These are phyloP conservation scores for Globisporangium orthogonon DNA, from an alignment of 352 stramenopile species.

Conservation along the genomic window DNA sequence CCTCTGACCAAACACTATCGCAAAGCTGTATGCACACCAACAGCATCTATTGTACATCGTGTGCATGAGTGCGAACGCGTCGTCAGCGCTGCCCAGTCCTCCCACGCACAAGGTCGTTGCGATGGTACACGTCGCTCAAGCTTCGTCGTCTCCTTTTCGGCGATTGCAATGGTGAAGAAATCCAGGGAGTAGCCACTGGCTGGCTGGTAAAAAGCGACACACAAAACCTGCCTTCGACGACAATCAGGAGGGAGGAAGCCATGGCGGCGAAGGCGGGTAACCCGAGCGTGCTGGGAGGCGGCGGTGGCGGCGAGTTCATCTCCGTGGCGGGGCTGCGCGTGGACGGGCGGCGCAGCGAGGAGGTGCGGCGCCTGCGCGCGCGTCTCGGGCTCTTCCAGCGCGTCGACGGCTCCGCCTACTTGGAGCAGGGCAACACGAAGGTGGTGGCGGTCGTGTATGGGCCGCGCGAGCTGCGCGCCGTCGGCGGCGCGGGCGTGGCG, in stretches of 20 bases:
- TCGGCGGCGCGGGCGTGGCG: conserved; percentile 15
- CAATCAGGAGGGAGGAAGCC: neutral
- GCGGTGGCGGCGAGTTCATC: conserved; percentile 68
- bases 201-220: conserved; percentile 2
- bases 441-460: conserved; percentile 86
- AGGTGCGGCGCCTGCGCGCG: conserved; percentile 79
- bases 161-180: neutral
- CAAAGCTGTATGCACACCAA: no score
- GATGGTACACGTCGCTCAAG: no score
- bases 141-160: no score
- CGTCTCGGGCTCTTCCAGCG: conserved; percentile 81
- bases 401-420: conserved; percentile 84
- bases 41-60: no score
- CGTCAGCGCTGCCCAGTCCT: no score
- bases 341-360: conserved; percentile 76
- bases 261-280: conserved; percentile 63
- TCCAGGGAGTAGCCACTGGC: neutral
- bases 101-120: no score
- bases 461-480: conserved; percentile 63
- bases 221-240: neutral
- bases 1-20: no score
- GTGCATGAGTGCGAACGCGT: no score
- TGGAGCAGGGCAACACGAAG: conserved; percentile 89
- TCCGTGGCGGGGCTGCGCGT: conserved; percentile 78
- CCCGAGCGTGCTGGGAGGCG: conserved; percentile 46